phyloP scores from a whole-genome alignment of 2,329 filamentous ascomycete genomes.

The Camptophora hylomeconis region DNA sequence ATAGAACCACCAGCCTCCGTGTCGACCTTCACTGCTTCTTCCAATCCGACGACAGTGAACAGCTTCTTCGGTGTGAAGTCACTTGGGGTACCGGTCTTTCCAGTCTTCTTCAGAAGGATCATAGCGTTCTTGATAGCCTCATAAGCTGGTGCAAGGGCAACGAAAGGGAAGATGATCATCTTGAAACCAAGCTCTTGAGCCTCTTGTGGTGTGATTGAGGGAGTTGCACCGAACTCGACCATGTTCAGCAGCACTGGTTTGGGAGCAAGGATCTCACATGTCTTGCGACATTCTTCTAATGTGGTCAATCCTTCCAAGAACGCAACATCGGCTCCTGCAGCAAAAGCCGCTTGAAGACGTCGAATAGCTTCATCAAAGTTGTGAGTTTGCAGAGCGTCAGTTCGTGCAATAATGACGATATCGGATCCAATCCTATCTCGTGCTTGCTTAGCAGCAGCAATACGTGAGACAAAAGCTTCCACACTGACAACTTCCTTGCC shows the following conservation, averaged over 20 bases:
- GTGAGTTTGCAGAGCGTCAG: slow-evolving; percentile 21
- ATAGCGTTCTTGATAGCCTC: slow-evolving; percentile 24
- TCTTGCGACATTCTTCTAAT: slow-evolving; percentile 23
- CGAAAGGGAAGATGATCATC: slow-evolving; percentile 31
- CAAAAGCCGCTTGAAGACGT: slow-evolving; percentile 24
- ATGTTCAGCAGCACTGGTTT: slow-evolving; percentile 32
- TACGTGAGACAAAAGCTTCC: slow-evolving; percentile 22
- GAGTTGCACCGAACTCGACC: slow-evolving; percentile 30
- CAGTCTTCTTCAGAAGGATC: slow-evolving; percentile 24
- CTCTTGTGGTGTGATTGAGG: slow-evolving; percentile 24
- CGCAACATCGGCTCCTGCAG: slow-evolving; percentile 27
- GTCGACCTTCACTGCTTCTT: slow-evolving; percentile 26
- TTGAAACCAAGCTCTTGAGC: slow-evolving; percentile 28
- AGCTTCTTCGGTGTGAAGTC: slow-evolving; percentile 26
- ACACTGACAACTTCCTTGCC: slow-evolving; percentile 25
- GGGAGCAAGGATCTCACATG: slow-evolving; percentile 22
- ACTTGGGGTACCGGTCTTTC: slow-evolving; percentile 21
- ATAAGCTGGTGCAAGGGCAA: slow-evolving; percentile 26
- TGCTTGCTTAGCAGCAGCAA: slow-evolving; percentile 29
- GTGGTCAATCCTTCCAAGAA: slow-evolving; percentile 29
- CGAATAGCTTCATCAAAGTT: slow-evolving; percentile 28
- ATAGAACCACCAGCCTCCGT: slow-evolving; percentile 23
- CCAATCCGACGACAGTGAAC: slow-evolving; percentile 28
- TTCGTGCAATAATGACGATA: slow-evolving; percentile 33
- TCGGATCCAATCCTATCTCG: slow-evolving; percentile 23